These are phyloP conservation scores for Uronychia binucleata DNA, from an alignment of 73 alveolate species.

Conservation along the genomic window DNA sequence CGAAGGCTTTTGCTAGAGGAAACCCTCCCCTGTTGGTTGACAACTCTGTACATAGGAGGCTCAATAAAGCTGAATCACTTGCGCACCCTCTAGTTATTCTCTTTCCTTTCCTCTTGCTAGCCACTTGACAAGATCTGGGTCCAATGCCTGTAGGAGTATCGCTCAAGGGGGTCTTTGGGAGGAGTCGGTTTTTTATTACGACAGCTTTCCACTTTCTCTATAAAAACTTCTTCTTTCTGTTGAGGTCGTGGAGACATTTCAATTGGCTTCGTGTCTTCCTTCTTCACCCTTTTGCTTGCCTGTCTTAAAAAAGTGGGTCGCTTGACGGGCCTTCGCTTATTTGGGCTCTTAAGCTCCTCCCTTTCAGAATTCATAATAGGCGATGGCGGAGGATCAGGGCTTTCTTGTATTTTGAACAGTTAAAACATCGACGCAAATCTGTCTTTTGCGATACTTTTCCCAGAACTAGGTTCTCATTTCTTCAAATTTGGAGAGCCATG, in stretches of 20 bases:
- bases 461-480: no score
- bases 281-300: neutral
- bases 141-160: neutral
- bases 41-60: neutral
- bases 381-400: no score
- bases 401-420: no score
- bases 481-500: no score
- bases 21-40: no score
- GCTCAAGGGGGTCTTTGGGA: neutral
- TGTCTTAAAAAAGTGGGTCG: neutral
- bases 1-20: no score
- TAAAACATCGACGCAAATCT: no score
- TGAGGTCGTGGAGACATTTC: neutral
- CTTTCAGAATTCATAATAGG: neutral
- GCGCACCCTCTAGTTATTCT: no score
- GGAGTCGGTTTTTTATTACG: neutral
- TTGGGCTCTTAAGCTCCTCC: neutral
- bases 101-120: neutral
- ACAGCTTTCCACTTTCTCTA: neutral
- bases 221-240: neutral
- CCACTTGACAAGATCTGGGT: neutral
- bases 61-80: no score
- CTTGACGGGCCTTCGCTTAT: neutral
- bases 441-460: no score
- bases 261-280: neutral